Evolutionary conservation across 2,329 filamentous ascomycete species (phyloP).

Genomic region (Aspergillus awamori): DNA sequence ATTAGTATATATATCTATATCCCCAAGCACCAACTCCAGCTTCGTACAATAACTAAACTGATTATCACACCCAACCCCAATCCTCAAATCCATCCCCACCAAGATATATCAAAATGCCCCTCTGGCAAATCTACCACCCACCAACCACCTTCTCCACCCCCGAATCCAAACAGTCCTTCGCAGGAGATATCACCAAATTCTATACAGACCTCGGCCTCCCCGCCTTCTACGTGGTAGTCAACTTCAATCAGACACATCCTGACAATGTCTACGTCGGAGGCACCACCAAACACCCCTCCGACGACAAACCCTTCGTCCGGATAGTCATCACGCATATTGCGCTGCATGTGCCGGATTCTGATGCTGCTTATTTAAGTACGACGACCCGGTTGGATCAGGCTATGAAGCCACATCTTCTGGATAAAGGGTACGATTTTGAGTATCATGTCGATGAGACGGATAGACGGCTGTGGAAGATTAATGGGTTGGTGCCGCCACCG

Average conservation of each 20-base stretch:
- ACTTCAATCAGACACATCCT: conserved; percentile 25
- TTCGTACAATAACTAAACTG: too few species aligned
- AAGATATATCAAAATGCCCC: conserved; percentile 6
- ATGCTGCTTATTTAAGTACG: conserved; percentile 8
- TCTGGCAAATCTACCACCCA: conserved; percentile 24
- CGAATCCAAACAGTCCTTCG: conserved; percentile 19
- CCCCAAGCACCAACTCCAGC: too few species aligned
- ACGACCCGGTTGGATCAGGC: conserved; percentile 14
- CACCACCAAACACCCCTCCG: neutral
- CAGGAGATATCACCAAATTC: conserved; percentile 29
- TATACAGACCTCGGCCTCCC: conserved; percentile 29
- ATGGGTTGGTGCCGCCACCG: conserved; percentile 25
- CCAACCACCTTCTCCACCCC: conserved; percentile 15
- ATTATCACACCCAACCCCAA: neutral
- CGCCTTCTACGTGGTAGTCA: conserved; percentile 34
- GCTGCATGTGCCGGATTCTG: conserved; percentile 12
- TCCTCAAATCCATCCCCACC: too few species aligned
- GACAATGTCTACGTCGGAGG: conserved; percentile 17
- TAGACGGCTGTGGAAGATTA: conserved; percentile 29
- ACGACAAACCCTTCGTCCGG: conserved; percentile 22
- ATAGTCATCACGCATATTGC: conserved; percentile 26
- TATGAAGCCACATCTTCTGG: conserved; percentile 21
- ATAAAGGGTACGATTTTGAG: conserved; percentile 26
- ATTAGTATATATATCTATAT: neutral
- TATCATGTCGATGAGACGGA: conserved; percentile 27